phyloP scores from a whole-genome alignment of 495 filamentous ascomycete genomes.

The Penicillium argentinense region DNA sequence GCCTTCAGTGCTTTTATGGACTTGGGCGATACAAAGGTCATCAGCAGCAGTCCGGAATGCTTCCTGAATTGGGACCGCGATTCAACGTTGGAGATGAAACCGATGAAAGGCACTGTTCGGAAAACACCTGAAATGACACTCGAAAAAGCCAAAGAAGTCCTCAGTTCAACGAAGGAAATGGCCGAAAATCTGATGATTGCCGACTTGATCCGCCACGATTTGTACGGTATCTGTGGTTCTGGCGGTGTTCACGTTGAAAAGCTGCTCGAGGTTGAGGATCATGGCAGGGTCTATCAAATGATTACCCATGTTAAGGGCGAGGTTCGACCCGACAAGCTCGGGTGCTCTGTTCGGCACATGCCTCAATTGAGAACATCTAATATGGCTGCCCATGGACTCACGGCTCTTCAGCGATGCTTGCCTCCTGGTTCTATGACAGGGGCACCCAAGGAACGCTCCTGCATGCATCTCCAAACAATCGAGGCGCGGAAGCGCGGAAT shows the following conservation, averaged over 20 bases:
- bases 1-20: constrained; percentile 82
- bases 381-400: constrained; percentile 59
- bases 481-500: constrained; percentile 69
- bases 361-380: constrained; percentile 33
- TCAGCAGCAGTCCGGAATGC: constrained; percentile 88
- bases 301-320: constrained; percentile 79
- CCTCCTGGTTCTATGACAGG: constrained; percentile 96
- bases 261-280: constrained; percentile 84
- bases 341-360: constrained; percentile 37
- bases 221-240: constrained; percentile 75
- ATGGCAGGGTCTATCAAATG: constrained; percentile 85
- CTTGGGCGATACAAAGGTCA: constrained; percentile 66
- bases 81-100: constrained; percentile 53
- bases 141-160: constrained; percentile 63
- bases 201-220: constrained; percentile 88
- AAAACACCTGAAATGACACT: constrained; percentile 66
- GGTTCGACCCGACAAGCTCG: constrained; percentile 40
- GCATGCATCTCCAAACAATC: constrained; percentile 71
- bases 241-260: constrained; percentile 64
- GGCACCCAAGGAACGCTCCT: constrained; percentile 86
- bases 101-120: constrained; percentile 94
- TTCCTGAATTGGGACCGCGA: constrained; percentile 72
- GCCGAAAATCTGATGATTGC: constrained; percentile 99
- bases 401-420: constrained; percentile 73
- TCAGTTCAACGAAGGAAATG: constrained; percentile 80